A percentile compares a stretch with the other conserved stretches of the same genome.
phyloP scores from a whole-genome alignment of 225 moss, liverwort and hornwort species.

The Bryoerythrophyllum caledonicum region DNA sequence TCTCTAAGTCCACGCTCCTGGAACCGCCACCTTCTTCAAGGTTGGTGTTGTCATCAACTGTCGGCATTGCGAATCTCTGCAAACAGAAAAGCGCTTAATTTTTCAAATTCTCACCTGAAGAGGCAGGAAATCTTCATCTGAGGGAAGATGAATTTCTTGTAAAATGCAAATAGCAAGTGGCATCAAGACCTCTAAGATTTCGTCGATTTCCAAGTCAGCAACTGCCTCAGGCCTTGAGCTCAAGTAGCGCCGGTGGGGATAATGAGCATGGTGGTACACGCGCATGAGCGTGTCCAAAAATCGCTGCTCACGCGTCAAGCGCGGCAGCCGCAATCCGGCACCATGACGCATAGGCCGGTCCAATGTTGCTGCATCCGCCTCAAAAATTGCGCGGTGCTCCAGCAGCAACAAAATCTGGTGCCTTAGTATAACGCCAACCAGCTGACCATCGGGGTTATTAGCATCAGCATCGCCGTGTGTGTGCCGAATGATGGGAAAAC shows the following conservation, averaged over 20 bases:
- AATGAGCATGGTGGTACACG: conserved; percentile 74
- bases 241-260: conserved; percentile 74
- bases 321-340: conserved; percentile 24
- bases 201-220: conserved; percentile 51
- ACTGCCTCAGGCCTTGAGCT: conserved; percentile 68
- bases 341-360: conserved; percentile 34
- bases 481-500: conserved; percentile 75
- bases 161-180: background rate
- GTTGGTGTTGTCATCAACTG: conserved; percentile 14
- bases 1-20: conserved; percentile 8
- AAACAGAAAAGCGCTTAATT: background rate
- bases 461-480: conserved; percentile 34
- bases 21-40: conserved; percentile 25
- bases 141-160: background rate
- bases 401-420: conserved; percentile 80
- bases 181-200: conserved; percentile 38
- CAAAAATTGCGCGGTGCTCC: conserved; percentile 58
- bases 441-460: conserved; percentile 56
- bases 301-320: conserved; percentile 39
- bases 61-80: conserved; percentile 36
- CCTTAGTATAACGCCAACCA: conserved; percentile 73
- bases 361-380: conserved; percentile 45
- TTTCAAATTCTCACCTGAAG: background rate
- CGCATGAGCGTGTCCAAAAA: conserved; percentile 74
- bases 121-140: background rate